phyloP scores from a whole-genome alignment of 1,284 basidiomycete genomes.

The Ceratobasidium sp. region DNA sequence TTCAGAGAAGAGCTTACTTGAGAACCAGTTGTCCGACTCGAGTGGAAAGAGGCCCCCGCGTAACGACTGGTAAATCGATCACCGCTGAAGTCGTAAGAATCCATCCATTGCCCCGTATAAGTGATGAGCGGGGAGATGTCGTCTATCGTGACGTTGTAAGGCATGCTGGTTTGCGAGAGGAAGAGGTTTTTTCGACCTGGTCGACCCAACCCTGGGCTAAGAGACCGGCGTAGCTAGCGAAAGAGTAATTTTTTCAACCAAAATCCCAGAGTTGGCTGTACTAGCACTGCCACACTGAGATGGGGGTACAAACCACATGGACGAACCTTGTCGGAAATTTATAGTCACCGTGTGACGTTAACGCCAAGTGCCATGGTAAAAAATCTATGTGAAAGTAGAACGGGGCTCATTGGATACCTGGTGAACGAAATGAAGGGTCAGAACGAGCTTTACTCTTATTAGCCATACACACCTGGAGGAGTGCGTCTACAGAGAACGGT shows the following conservation, averaged over 20 bases:
- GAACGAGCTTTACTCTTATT: not conserved
- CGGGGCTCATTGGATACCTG: not conserved
- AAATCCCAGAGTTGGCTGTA: not conserved
- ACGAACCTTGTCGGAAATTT: not conserved
- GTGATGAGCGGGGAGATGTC: constrained; percentile 37
- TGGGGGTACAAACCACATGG: too few species aligned
- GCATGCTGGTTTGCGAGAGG: constrained; percentile 8
- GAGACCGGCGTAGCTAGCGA: not conserved
- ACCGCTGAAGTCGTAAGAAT: not conserved
- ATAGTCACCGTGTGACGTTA: not conserved
- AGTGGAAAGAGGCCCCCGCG: constrained; percentile 14
- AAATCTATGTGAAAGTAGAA: not conserved
- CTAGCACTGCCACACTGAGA: not conserved
- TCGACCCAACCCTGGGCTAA: not conserved
- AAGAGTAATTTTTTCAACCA: not conserved
- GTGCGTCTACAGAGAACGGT: not conserved
- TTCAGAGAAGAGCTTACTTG: not conserved
- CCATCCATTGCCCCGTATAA: constrained; percentile 26
- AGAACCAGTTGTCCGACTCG: constrained; percentile 4
- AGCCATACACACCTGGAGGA: not conserved
- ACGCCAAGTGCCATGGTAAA: not conserved
- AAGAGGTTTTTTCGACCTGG: not conserved
- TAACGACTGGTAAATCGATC: constrained; percentile 22
- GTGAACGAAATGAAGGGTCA: not conserved
- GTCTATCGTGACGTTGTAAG: constrained; percentile 42